Conservation (phyloP, 208 protist species). For the Acanthamoeba lenticulata region DNA sequence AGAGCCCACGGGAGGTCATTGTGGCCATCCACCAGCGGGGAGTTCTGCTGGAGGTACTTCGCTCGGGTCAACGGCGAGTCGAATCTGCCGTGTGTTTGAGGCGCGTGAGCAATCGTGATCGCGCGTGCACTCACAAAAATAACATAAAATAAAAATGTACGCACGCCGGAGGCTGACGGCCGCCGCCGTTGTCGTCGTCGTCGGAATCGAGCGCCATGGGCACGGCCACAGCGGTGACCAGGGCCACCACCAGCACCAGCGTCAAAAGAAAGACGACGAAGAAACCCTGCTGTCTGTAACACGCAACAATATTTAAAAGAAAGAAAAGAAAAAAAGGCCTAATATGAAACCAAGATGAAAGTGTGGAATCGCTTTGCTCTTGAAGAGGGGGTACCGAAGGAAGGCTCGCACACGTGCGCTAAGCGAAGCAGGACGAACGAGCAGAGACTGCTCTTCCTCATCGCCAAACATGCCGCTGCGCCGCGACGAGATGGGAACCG, state of each 20-base stretch:
- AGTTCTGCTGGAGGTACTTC: background rate
- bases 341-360: background rate
- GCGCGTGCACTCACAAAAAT: background rate
- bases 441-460: background rate
- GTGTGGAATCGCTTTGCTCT: background rate
- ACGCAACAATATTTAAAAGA: background rate
- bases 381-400: background rate
- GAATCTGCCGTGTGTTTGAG: background rate
- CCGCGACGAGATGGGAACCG: background rate
- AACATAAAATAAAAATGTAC: background rate
- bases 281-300: background rate
- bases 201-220: background rate
- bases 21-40: slow-evolving; percentile 58
- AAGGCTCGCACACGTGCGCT: background rate
- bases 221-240: background rate
- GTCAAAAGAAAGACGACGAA: background rate
- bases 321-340: background rate
- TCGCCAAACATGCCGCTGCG: background rate
- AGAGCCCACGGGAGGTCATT: slow-evolving; percentile 48
- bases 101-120: background rate
- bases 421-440: background rate
- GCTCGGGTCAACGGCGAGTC: background rate
- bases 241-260: background rate
- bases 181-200: background rate
- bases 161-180: background rate